These are phyloP conservation scores for Trichoderma citrinoviride DNA, from an alignment of 2,329 filamentous ascomycete species.

Conservation along the genomic window DNA sequence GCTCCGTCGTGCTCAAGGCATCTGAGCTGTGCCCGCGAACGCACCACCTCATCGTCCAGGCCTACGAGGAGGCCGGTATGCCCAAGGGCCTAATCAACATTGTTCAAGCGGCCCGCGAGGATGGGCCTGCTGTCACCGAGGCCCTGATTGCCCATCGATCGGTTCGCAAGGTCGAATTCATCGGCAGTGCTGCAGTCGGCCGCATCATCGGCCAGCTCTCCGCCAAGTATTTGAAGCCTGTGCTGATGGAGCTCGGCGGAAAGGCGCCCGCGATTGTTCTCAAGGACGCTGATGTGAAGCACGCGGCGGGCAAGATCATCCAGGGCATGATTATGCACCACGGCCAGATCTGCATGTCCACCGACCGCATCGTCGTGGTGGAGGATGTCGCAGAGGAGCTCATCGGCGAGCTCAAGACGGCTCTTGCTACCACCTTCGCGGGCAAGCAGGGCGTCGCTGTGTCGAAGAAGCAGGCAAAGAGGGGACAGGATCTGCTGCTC, in stretches of 20 bases:
- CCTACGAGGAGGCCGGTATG: constrained; percentile 42
- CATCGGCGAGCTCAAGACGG: neutral
- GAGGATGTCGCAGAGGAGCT: neutral
- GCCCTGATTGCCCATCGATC: constrained; percentile 37
- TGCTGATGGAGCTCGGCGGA: constrained; percentile 48
- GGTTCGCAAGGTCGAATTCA: constrained; percentile 45
- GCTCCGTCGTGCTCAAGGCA: constrained; percentile 32
- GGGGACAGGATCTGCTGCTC: constrained; percentile 6
- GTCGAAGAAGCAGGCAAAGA: neutral
- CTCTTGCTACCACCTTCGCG: neutral
- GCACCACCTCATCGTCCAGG: constrained; percentile 34
- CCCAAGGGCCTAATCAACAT: constrained; percentile 43
- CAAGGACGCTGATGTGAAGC: constrained; percentile 44
- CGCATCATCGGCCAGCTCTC: constrained; percentile 39
- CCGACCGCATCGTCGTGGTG: constrained; percentile 54
- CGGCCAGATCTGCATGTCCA: constrained; percentile 72
- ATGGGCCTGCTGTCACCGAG: constrained; percentile 37
- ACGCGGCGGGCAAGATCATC: constrained; percentile 35
- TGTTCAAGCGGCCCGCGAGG: constrained; percentile 33
- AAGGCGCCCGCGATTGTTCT: constrained; percentile 45
- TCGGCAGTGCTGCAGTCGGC: constrained; percentile 43
- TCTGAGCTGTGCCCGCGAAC: constrained; percentile 35
- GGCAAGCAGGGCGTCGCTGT: neutral
- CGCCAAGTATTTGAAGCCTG: constrained; percentile 43
- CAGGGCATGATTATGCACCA: constrained; percentile 31